phyloP scores from a whole-genome alignment of 163 green algal genomes.

The Scenedesmus sp. region DNA sequence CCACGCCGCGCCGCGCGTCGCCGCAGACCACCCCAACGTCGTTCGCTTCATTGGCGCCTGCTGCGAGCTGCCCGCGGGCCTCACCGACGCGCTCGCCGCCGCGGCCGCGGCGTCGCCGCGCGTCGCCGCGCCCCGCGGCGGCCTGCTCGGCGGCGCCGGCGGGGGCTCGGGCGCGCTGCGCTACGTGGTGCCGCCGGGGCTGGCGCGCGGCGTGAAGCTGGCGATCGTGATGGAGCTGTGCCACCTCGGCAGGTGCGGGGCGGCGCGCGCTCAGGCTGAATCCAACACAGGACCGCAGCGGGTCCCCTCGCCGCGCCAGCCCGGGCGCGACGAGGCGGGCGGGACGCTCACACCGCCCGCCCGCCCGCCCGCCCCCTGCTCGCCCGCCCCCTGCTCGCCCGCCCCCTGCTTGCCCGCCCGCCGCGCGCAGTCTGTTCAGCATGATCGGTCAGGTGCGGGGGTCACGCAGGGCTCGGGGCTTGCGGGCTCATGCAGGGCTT shows the following conservation, averaged over 20 bases:
- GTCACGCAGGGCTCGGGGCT: too few relatives aligned
- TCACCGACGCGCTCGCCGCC: constrained; percentile 33
- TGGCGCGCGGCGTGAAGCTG: constrained; percentile 49
- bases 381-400: too few relatives aligned
- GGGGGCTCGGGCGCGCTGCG: neutral
- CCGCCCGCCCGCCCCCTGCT: too few relatives aligned
- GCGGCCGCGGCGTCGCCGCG: neutral
- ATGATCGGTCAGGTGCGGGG: constrained; percentile 60
- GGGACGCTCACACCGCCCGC: too few relatives aligned
- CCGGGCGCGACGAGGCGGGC: too few relatives aligned
- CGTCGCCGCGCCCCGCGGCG: neutral
- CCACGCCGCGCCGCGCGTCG: too few relatives aligned
- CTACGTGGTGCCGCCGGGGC: neutral
- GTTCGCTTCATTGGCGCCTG: constrained; percentile 69
- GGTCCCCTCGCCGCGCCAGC: too few relatives aligned
- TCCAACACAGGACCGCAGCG: too few relatives aligned
- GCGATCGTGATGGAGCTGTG: constrained; percentile 80
- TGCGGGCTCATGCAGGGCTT: too few relatives aligned
- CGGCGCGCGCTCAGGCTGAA: too few relatives aligned
- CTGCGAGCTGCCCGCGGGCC: constrained; percentile 48
- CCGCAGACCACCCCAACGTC: constrained; percentile 46
- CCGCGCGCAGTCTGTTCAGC: constrained; percentile 65
- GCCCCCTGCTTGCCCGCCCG: too few relatives aligned
- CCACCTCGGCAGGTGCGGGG: constrained; percentile 59
- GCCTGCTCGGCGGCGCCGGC: neutral